phyloP scores from a whole-genome alignment of 225 moss, liverwort and hornwort genomes.

The Sphagnum contortum region DNA sequence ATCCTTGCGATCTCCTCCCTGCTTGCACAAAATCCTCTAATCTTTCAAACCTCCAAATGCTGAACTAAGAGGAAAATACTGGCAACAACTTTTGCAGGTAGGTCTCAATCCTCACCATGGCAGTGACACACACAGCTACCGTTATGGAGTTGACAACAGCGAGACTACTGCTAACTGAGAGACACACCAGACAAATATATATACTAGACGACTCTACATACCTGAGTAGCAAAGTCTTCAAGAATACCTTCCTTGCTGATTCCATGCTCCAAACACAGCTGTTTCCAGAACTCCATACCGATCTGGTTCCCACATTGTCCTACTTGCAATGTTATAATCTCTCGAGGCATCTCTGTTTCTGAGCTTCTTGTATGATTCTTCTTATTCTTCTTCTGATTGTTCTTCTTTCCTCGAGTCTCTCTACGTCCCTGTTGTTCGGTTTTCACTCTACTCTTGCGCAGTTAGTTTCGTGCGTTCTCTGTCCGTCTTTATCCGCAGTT shows the following conservation, averaged over 20 bases:
- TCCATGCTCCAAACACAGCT: slow-evolving; percentile 98
- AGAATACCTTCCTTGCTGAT: slow-evolving; percentile 98
- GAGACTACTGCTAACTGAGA: too few species aligned
- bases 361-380: background rate
- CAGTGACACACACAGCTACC: too few species aligned
- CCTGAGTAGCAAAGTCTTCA: slow-evolving; percentile 97
- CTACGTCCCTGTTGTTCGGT: too few species aligned
- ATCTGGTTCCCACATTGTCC: slow-evolving; percentile 99
- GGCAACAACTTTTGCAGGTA: too few species aligned
- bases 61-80: too few species aligned
- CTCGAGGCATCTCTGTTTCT: slow-evolving; percentile 66
- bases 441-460: too few species aligned
- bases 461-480: too few species aligned
- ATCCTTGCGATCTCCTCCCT: slow-evolving; percentile 99
- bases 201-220: slow-evolving; percentile 4
- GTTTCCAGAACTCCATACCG: slow-evolving; percentile 99
- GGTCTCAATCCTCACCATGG: too few species aligned
- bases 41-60: too few species aligned
- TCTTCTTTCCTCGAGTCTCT: background rate
- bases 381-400: slow-evolving; percentile 4
- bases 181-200: too few species aligned
- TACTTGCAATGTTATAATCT: slow-evolving; percentile 96
- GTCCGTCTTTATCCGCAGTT: too few species aligned
- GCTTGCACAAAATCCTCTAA: background rate
- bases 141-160: too few species aligned